These are phyloP conservation scores for Dactylonectria estremocensis DNA, from an alignment of 2,329 filamentous ascomycete species.

Conservation along the genomic window DNA sequence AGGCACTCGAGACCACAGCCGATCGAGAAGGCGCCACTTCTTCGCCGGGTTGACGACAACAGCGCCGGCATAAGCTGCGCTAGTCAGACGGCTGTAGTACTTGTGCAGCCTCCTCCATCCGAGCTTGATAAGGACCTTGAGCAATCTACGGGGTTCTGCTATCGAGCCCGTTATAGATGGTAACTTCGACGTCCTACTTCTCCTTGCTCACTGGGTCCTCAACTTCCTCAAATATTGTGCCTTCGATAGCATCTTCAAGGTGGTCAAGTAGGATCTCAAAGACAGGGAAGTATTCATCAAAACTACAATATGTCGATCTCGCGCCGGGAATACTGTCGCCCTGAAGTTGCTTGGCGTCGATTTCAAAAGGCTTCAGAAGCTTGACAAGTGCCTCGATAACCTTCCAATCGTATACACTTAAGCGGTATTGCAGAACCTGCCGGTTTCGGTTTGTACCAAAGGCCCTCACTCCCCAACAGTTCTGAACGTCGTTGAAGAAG, in stretches of 20 bases:
- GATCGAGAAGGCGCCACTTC: no score
- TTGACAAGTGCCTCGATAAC: conserved; percentile 1
- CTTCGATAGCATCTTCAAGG: conserved; percentile 4
- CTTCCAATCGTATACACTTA: conserved; percentile 1
- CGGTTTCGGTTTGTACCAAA: background rate
- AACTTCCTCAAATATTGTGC: conserved; percentile 5
- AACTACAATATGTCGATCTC: no score
- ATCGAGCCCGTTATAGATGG: no score
- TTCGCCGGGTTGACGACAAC: no score
- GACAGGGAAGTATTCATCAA: conserved; percentile 11
- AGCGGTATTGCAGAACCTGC: background rate
- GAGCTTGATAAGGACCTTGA: no score
- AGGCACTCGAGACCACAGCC: conserved; percentile 15
- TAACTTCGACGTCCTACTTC: no score
- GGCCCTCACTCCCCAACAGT: background rate
- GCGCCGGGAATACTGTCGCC: no score
- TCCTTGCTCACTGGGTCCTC: conserved; percentile 4
- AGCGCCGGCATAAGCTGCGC: no score
- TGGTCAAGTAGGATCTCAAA: conserved; percentile 8
- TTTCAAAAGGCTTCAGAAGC: conserved; percentile 5
- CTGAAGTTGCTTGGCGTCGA: no score
- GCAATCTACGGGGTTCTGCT: no score
- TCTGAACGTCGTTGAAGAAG: conserved; percentile 4
- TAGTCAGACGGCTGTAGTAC: no score
- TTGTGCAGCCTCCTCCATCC: no score